phyloP scores from a whole-genome alignment of 2,329 filamentous ascomycete species.

The Ophiostoma montium region DNA sequence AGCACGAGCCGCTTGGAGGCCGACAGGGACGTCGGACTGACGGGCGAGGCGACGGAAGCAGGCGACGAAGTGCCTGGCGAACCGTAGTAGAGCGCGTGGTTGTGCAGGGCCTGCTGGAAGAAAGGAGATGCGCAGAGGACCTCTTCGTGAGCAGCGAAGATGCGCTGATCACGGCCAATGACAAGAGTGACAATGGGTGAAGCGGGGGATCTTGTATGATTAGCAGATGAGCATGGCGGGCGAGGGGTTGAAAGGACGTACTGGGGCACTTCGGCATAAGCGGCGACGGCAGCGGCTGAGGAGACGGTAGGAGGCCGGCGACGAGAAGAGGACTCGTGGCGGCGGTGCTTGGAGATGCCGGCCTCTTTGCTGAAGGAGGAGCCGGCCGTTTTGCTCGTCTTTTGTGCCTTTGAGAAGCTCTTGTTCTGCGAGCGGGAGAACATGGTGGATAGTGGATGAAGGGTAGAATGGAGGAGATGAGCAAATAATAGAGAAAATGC shows the following conservation, averaged over 20 bases:
- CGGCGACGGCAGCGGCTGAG: constrained; percentile 22
- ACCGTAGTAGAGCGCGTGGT: constrained; percentile 37
- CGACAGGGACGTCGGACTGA: not conserved
- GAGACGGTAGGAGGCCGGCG: constrained; percentile 35
- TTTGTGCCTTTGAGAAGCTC: constrained; percentile 40
- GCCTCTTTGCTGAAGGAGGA: constrained; percentile 38
- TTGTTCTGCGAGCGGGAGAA: constrained; percentile 33
- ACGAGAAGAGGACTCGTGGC: constrained; percentile 31
- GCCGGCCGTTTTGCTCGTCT: constrained; percentile 31
- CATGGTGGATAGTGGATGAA: constrained; percentile 21
- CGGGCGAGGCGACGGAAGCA: constrained; percentile 16
- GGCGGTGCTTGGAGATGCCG: constrained; percentile 36
- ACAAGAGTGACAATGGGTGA: constrained; percentile 67
- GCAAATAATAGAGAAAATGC: not conserved
- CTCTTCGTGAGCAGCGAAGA: constrained; percentile 86
- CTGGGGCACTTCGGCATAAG: constrained; percentile 15
- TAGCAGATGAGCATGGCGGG: constrained; percentile 1
- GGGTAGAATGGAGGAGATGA: not conserved
- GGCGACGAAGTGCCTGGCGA: constrained; percentile 1
- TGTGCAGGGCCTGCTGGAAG: constrained; percentile 53
- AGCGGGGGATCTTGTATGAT: constrained; percentile 13
- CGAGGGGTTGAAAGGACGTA: constrained; percentile 25
- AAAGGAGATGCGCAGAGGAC: constrained; percentile 66
- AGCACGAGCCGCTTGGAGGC: constrained; percentile 56
- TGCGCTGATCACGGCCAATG: constrained; percentile 66